These are phyloP conservation scores for Xylogone sp. DNA, from an alignment of 2,329 filamentous ascomycete genomes.

Conservation along the genomic window DNA sequence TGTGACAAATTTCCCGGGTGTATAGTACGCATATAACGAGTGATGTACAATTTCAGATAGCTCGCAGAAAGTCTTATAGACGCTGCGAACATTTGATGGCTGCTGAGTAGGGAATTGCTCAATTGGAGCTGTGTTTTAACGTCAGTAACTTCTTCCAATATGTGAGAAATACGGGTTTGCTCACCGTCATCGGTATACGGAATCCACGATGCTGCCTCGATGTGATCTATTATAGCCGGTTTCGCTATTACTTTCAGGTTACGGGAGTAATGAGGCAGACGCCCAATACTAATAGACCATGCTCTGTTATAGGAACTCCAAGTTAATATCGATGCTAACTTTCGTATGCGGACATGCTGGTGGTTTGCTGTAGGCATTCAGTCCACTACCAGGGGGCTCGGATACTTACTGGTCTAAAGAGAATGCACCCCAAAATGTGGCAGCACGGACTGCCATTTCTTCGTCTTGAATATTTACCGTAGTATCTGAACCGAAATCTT, in stretches of 20 bases:
- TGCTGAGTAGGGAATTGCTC: not conserved
- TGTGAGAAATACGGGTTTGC: constrained; percentile 48
- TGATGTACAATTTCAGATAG: constrained; percentile 65
- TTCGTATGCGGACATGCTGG: not conserved
- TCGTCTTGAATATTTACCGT: constrained; percentile 14
- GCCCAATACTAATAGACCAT: constrained; percentile 59
- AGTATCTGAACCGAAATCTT: constrained; percentile 9
- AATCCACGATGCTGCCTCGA: constrained; percentile 51
- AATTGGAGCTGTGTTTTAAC: not conserved
- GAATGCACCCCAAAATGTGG: constrained; percentile 47
- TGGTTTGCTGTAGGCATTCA: not conserved
- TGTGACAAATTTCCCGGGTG: constrained; percentile 60
- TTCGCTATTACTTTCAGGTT: constrained; percentile 53
- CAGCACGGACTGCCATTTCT: constrained; percentile 44
- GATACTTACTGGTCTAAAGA: constrained; percentile 58
- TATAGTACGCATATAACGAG: constrained; percentile 25
- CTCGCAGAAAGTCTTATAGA: constrained; percentile 64
- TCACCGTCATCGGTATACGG: constrained; percentile 13
- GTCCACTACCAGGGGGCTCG: no score
- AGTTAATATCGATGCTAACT: not conserved
- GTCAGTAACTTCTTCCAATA: not conserved
- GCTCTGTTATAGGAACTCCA: constrained; percentile 39
- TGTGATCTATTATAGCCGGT: constrained; percentile 53
- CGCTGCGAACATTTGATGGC: constrained; percentile 53
- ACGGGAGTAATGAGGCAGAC: constrained; percentile 53